Conservation (phyloP, 768 basidiomycete species). For the Boletus sp. region DNA sequence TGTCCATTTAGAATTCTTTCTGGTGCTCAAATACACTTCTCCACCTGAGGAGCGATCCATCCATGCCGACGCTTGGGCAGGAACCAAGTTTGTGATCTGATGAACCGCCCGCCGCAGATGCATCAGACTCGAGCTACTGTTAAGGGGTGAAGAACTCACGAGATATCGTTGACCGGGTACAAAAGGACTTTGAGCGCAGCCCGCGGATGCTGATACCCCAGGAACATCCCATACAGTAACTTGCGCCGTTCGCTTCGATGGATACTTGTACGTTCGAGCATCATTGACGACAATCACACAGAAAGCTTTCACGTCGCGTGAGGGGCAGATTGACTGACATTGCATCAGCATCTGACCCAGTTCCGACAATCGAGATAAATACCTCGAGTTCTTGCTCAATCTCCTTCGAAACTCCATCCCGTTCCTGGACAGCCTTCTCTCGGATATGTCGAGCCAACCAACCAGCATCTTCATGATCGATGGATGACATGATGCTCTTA, state of each 20-base stretch:
- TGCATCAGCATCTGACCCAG: conserved; percentile 2
- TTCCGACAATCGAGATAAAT: conserved; percentile 15
- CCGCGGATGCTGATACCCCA: conserved; percentile 49
- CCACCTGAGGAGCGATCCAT: conserved; percentile 57
- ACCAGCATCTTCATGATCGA: conserved; percentile 49
- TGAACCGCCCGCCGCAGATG: background rate
- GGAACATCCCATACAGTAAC: conserved; percentile 83
- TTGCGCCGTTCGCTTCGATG: conserved; percentile 62
- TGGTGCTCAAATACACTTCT: conserved; percentile 69
- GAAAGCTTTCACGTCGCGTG: conserved; percentile 74
- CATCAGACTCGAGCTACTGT: background rate
- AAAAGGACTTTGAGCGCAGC: conserved; percentile 48
- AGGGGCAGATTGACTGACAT: conserved; percentile 58
- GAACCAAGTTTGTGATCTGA: conserved; percentile 63
- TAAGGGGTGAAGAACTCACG: conserved; percentile 39
- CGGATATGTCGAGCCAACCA: conserved; percentile 60
- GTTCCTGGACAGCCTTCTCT: conserved; percentile 47
- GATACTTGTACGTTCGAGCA: conserved; percentile 49
- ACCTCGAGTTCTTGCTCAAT: conserved; percentile 77
- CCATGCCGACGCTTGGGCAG: conserved; percentile 70
- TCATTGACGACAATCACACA: conserved; percentile 70
- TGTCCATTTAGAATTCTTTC: conserved; percentile 65
- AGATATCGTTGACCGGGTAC: conserved; percentile 64
- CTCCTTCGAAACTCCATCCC: conserved; percentile 51
- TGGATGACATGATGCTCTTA: conserved; percentile 39